Evolutionary conservation across 352 stramenopile species (phyloP).

Genomic region (Paralagenidium karlingii): DNA sequence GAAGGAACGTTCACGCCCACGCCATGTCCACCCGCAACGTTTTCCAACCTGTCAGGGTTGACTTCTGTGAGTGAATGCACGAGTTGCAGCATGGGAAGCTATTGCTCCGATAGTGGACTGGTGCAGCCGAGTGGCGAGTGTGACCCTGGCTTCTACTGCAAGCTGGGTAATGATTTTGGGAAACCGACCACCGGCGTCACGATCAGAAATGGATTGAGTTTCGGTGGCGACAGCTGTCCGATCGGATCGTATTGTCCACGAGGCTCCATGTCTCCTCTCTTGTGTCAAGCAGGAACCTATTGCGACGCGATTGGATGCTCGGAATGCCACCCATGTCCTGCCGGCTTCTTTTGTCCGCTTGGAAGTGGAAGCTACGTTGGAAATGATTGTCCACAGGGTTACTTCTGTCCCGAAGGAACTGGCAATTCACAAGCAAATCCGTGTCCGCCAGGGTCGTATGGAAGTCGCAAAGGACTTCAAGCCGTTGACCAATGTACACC

Average conservation of each 20-base stretch:
- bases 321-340: constrained; percentile 18
- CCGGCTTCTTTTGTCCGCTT: constrained; percentile 33
- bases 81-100: constrained; percentile 38
- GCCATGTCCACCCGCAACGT: constrained; percentile 53
- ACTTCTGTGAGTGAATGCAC: constrained; percentile 48
- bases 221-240: constrained; percentile 60
- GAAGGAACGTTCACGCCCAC: constrained; percentile 26
- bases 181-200: constrained; percentile 9
- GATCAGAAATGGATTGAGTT: constrained; percentile 18
- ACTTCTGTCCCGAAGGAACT: constrained; percentile 75
- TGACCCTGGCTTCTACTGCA: constrained; percentile 74
- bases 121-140: constrained; percentile 43
- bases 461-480: constrained; percentile 30
- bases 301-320: constrained; percentile 26
- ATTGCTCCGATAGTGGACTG: constrained; percentile 33
- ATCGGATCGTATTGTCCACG: constrained; percentile 53
- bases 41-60: constrained; percentile 23
- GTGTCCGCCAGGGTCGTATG: constrained; percentile 74
- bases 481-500: constrained; percentile 36
- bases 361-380: constrained; percentile 21
- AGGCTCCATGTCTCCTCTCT: constrained; percentile 38
- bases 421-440: constrained; percentile 30
- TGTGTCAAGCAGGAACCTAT: constrained; percentile 75
- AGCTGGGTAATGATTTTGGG: constrained; percentile 8
- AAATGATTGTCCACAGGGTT: constrained; percentile 56